These are phyloP conservation scores for Cryphonectria parasitica DNA, from an alignment of 2,329 filamentous ascomycete species.

Conservation along the genomic window DNA sequence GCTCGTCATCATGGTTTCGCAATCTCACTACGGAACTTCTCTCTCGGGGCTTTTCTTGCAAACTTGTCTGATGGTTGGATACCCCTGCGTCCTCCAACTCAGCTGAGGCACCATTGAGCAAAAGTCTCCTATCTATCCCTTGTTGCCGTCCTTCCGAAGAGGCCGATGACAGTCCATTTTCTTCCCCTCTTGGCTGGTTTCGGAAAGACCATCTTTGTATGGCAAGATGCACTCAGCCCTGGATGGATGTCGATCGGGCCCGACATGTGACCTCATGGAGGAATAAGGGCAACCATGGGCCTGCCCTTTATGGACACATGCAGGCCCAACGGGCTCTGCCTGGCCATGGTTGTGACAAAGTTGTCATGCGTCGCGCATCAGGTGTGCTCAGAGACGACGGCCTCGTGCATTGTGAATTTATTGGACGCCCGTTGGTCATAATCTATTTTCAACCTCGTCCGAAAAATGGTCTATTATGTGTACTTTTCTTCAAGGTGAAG, in stretches of 20 bases:
- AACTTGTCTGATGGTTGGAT: not conserved
- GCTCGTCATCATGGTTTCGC: not conserved
- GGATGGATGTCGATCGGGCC: not conserved
- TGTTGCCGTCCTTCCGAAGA: not conserved
- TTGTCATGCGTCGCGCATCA: no score
- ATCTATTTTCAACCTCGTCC: not conserved
- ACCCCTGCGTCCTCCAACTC: not conserved
- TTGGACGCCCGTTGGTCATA: not conserved
- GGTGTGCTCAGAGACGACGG: no score
- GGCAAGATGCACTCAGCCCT: not conserved
- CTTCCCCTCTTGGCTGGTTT: not conserved
- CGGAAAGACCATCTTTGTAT: not conserved
- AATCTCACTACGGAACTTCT: not conserved
- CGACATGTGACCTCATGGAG: not conserved
- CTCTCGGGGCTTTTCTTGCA: not conserved
- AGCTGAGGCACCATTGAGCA: not conserved
- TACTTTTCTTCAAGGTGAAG: conserved; percentile 1
- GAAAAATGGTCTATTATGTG: not conserved
- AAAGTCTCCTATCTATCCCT: not conserved
- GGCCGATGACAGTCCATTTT: not conserved
- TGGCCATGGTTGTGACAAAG: not conserved
- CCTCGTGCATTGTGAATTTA: no score
- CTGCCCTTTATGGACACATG: not conserved
- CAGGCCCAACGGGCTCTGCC: not conserved
- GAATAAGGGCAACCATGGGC: not conserved